Percentiles rank a stretch among this genome's conserved stretches.
Evolutionary conservation across 2,329 filamentous ascomycete genomes (phyloP).

Genomic region (Colletotrichum paranaense): DNA sequence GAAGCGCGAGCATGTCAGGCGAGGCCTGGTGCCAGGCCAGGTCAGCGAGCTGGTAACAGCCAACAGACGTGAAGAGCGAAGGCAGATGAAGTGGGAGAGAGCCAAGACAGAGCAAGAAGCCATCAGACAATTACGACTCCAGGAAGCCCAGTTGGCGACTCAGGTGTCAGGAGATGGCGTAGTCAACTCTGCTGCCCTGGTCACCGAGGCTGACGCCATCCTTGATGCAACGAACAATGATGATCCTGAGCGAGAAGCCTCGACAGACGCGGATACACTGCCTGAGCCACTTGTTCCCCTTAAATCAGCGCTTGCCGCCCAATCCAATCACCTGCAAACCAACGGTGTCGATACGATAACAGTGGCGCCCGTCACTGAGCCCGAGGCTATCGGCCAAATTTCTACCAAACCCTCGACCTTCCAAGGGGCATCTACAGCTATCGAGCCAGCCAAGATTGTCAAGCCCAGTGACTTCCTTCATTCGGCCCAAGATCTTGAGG

Average conservation of each 20-base stretch:
- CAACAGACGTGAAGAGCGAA: slow-evolving; percentile 81
- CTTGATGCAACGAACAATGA: not conserved
- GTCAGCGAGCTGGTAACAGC: slow-evolving; percentile 88
- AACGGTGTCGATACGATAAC: slow-evolving; percentile 1
- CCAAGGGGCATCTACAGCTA: not conserved
- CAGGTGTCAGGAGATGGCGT: not conserved
- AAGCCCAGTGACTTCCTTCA: slow-evolving; percentile 6
- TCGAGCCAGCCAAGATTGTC: slow-evolving; percentile 23
- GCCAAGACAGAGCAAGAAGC: slow-evolving; percentile 88
- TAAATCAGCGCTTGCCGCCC: not conserved
- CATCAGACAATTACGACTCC: slow-evolving; percentile 74
- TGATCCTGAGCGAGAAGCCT: slow-evolving; percentile 14
- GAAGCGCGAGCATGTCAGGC: slow-evolving; percentile 80
- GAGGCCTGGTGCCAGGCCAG: slow-evolving; percentile 70
- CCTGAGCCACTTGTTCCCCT: slow-evolving; percentile 8
- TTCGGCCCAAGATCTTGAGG: not conserved
- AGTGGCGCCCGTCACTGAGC: slow-evolving; percentile 1
- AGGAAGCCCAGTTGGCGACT: slow-evolving; percentile 53
- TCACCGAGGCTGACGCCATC: not conserved
- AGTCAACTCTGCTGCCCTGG: not conserved
- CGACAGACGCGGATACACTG: slow-evolving; percentile 15
- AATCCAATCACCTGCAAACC: not conserved
- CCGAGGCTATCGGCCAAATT: not conserved
- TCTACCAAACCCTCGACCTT: not conserved
- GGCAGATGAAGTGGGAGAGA: slow-evolving; percentile 88